These are phyloP conservation scores for Heimioporus sp. DNA, from an alignment of 768 basidiomycete species.

Conservation along the genomic window DNA sequence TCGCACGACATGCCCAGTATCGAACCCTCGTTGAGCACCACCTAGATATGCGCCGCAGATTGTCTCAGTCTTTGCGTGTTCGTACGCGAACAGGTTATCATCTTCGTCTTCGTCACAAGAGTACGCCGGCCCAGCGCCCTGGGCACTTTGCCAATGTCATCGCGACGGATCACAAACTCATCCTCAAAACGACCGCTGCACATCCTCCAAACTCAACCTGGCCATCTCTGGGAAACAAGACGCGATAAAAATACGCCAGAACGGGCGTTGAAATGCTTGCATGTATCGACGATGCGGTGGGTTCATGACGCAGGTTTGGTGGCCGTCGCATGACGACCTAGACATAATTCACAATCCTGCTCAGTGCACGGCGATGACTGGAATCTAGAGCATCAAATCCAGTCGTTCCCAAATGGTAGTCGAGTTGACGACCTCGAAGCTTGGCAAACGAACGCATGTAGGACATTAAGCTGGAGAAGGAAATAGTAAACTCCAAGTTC, in stretches of 20 bases:
- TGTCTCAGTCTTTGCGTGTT: no score
- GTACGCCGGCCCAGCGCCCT: no score
- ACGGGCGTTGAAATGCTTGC: constrained; percentile 78
- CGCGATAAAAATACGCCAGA: constrained; percentile 68
- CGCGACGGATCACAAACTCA: constrained; percentile 65
- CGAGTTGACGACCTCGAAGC: constrained; percentile 56
- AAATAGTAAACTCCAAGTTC: background rate
- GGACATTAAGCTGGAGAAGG: constrained; percentile 46
- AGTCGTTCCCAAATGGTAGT: constrained; percentile 60
- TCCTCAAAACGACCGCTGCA: constrained; percentile 57
- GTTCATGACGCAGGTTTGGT: no score
- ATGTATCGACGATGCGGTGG: constrained; percentile 35
- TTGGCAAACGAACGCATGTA: constrained; percentile 60
- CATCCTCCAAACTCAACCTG: constrained; percentile 68
- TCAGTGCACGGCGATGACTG: constrained; percentile 66
- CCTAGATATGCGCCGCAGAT: no score
- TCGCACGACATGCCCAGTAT: no score
- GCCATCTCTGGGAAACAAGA: constrained; percentile 80
- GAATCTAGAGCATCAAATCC: constrained; percentile 51
- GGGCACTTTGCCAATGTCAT: no score
- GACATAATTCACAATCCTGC: constrained; percentile 41
- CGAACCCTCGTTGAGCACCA: no score
- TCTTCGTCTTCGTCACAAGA: no score
- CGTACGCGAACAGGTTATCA: no score
- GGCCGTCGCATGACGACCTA: no score